Percentiles rank a stretch among this genome's conserved stretches.
Conservation (phyloP, 2,329 filamentous ascomycete genomes). For the Aspergillus japonicus region DNA sequence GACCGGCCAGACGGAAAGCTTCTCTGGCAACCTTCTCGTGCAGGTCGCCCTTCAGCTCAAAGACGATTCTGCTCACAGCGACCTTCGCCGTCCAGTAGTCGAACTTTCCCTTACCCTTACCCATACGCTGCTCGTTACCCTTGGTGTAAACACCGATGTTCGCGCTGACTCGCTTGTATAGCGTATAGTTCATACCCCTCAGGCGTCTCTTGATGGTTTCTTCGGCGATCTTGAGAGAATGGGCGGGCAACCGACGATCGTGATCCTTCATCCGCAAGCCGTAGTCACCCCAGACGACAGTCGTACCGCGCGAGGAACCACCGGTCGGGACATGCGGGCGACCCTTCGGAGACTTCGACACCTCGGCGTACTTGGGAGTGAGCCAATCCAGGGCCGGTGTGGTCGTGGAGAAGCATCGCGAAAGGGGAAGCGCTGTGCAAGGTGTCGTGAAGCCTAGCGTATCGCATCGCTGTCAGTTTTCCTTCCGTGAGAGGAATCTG, state of each 20-base stretch:
- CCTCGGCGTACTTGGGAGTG: conserved; percentile 73
- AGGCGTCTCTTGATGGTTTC: conserved; percentile 88
- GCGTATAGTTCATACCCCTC: conserved; percentile 83
- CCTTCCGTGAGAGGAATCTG: not conserved
- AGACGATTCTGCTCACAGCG: conserved; percentile 84
- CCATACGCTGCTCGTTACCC: conserved; percentile 98
- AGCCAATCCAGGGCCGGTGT: conserved; percentile 69
- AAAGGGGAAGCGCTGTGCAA: conserved; percentile 39
- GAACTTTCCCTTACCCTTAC: conserved; percentile 96
- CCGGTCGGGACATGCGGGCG: conserved; percentile 84
- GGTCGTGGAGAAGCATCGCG: conserved; percentile 72
- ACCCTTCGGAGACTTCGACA: conserved; percentile 85
- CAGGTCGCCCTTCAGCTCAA: conserved; percentile 86
- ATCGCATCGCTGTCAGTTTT: conserved; percentile 21
- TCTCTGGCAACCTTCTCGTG: conserved; percentile 94
- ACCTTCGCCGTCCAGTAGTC: conserved; percentile 94
- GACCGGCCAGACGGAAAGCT: conserved; percentile 88
- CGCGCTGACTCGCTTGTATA: conserved; percentile 88
- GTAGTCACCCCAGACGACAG: conserved; percentile 94
- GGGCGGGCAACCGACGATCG: conserved; percentile 83
- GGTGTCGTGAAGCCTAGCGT: conserved; percentile 28
- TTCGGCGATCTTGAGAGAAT: conserved; percentile 84
- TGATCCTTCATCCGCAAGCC: conserved; percentile 92
- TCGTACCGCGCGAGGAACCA: conserved; percentile 87
- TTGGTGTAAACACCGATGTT: conserved; percentile 94